These are phyloP conservation scores for Neonothopanus nambi DNA, from an alignment of 1,284 basidiomycete species.

Conservation along the genomic window DNA sequence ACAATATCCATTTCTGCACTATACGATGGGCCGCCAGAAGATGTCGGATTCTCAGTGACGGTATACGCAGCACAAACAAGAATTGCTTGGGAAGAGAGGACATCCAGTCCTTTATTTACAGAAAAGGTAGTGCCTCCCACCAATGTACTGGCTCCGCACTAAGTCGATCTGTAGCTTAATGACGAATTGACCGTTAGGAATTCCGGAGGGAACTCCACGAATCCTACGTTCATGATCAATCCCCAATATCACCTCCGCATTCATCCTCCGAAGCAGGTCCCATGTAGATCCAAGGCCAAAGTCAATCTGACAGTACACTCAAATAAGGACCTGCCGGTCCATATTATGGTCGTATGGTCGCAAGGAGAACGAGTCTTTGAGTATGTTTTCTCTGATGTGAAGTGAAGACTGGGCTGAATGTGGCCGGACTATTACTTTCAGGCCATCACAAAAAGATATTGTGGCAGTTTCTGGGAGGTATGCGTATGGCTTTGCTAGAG, in stretches of 20 bases:
- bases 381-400: constrained; percentile 43
- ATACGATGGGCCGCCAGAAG: constrained; percentile 61
- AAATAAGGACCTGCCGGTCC: constrained; percentile 71
- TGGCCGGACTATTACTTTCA: constrained; percentile 31
- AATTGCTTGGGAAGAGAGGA: constrained; percentile 51
- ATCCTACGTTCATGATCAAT: constrained; percentile 85
- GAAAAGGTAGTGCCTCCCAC: constrained; percentile 37
- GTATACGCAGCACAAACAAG: constrained; percentile 48
- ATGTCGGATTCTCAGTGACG: constrained; percentile 65
- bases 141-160: constrained; percentile 13
- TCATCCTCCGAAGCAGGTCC: constrained; percentile 32
- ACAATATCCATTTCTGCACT: constrained; percentile 57
- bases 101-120: constrained; percentile 40
- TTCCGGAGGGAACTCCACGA: constrained; percentile 81
- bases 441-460: constrained; percentile 66
- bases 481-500: constrained; percentile 73
- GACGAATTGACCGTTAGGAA: constrained; percentile 69
- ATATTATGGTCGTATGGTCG: constrained; percentile 77
- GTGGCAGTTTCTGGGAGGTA: constrained; percentile 79
- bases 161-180: constrained; percentile 45
- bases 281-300: constrained; percentile 35
- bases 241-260: constrained; percentile 83
- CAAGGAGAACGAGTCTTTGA: constrained; percentile 71
- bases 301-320: constrained; percentile 58
- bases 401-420: neutral